Base-by-base conservation (phyloP, 495 filamentous ascomycete species). In the Pyrenopolyporus hunteri region DNA sequence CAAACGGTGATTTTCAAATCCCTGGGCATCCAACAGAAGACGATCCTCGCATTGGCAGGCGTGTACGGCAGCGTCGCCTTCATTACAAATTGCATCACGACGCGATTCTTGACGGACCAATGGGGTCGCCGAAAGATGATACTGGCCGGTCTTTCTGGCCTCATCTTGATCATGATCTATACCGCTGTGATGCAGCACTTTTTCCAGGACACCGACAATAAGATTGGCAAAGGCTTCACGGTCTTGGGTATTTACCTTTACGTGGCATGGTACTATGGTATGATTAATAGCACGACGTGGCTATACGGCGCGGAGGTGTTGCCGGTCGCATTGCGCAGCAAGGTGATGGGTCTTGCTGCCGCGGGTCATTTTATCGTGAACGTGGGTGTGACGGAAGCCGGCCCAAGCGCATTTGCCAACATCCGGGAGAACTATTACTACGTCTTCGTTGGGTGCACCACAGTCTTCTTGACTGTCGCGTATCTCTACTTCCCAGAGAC, bases 51-150 rank as follows among this genome's bases (percentile, higher is more conserved):
- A 14, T 68, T 86, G 5, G 82, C 82, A 10, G 82, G 71, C 6
- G 80, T 83, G 2, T 86, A 84, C 50, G 83, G 83, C 25, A 85
- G 82, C 0, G 36, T 81, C 3, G 82, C 82, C 6, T 85, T 86
- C 62, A 1, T 80, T 4, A 76, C 76, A 9, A 86, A 86, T 56
- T 66, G 58, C 22, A 55, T 85, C 20, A 82, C 83, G 1, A 84
- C 81, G 0, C 76, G 71, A 45, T 84, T 69, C 39, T 67, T 86
- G 29, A 82, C 82, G 5, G 83, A 86, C 63, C 79, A 82, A 69
- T 86, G 82, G 82, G 83, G 83, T 44, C 80, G 83, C 44, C 78
- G 83, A 45, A 84, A 84, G 33, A 85, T 86, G 82, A 67, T 86
- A 2, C 68, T 85, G 23, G 48, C 80, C 16, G 83, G 83, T 28